Evolutionary conservation across 1,284 basidiomycete species (phyloP), one percentile per base, ranked within the genome.

Genomic region (Vanrija humicola): DNA sequence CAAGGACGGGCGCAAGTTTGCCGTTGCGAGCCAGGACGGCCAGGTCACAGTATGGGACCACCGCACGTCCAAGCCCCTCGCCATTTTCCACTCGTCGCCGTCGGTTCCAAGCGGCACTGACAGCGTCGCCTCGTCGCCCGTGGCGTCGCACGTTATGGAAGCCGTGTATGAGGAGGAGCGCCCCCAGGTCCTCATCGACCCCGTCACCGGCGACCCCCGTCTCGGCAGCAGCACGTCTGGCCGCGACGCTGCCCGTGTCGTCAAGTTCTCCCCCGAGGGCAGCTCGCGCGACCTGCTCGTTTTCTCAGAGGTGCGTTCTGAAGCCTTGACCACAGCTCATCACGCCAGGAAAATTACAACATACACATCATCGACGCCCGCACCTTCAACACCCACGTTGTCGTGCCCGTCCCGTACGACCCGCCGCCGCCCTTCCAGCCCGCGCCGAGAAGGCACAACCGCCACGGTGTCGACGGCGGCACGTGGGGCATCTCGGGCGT

Each of bases 21-120:
- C 73, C 14, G 75, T 76, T 6, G 75, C 75, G 6, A 70, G 68
- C 57, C 74, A 77, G 64, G 73, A 77, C 54, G 75, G 75, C 3
- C 73, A 76, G 50, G 73, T 76, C 25, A 77, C 75, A 8, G 73
- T 77, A 2, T 77, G 74, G 74, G 75, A 77, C 56, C 75, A 77
- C 56, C 67, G 75, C 15, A 72, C 69, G 9, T 75, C 73, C 6
- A 62, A 63, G 3, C 73, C 75, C 2, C 61, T 77, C 2, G 75
- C 75, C 5, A 66, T 72, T 15, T 71, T 77, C 54, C 64, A 69
- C 57, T 71, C 72, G 3, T 63, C 64, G 18, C 53, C 64, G 3
- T 34, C 44, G 12, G 25, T 14, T 19, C 39, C 39, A 23, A 23
- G 21, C 10, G 19, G 9, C 6, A 19, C 5, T 14, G 39, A 21